These are phyloP conservation scores for Wickerhamiella nectarea DNA, from an alignment of 805 yeast species.

Conservation along the genomic window DNA sequence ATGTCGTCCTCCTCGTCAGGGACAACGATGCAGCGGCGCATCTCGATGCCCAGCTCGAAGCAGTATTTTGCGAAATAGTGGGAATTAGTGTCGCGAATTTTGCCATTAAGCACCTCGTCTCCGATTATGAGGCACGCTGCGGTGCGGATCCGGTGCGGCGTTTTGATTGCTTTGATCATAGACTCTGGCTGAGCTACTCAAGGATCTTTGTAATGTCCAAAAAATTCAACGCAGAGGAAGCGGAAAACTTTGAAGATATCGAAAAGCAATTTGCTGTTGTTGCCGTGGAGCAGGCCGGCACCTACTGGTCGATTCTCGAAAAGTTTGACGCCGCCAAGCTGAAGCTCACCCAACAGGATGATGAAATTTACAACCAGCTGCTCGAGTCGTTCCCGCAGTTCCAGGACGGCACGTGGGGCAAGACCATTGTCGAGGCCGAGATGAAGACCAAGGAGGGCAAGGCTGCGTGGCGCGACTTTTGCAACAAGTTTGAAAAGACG, in stretches of 20 bases:
- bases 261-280: constrained; percentile 97
- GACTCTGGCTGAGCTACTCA: background rate
- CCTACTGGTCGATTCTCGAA: constrained; percentile 74
- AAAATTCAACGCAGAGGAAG: constrained; percentile 69
- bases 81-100: constrained; percentile 69
- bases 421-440: constrained; percentile 54
- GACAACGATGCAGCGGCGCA: constrained; percentile 53
- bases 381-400: constrained; percentile 80
- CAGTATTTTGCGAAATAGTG: constrained; percentile 56
- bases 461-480: constrained; percentile 79
- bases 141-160: constrained; percentile 13
- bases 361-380: constrained; percentile 29
- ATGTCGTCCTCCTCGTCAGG: constrained; percentile 68
- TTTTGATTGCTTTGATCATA: constrained; percentile 6
- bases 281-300: constrained; percentile 86
- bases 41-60: constrained; percentile 51
- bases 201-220: constrained; percentile 3
- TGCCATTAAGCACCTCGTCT: constrained; percentile 79
- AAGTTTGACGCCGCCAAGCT: constrained; percentile 68
- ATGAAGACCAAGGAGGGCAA: constrained; percentile 73
- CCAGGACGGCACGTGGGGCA: constrained; percentile 40
- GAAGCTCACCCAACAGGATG: constrained; percentile 33
- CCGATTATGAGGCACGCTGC: constrained; percentile 47
- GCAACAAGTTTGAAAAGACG: constrained; percentile 64
- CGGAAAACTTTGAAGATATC: constrained; percentile 89